These are phyloP conservation scores for Boletus reticulatus DNA, from an alignment of 768 basidiomycete genomes.

Conservation along the genomic window DNA sequence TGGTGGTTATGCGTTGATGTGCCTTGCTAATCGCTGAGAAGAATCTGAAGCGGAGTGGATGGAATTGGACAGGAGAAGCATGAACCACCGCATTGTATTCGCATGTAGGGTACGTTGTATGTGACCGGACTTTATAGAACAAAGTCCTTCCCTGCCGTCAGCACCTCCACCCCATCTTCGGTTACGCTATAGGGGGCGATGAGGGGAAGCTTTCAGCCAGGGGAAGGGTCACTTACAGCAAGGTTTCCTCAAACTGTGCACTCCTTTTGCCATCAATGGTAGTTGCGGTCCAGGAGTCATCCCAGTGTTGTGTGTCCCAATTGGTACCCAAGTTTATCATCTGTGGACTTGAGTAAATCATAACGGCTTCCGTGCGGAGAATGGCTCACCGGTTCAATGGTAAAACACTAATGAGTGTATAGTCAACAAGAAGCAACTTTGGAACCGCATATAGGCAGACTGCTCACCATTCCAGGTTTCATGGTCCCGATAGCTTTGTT, in stretches of 20 bases:
- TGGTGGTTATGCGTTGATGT: slow-evolving; percentile 23
- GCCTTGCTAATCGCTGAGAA: slow-evolving; percentile 21
- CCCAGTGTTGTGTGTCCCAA: slow-evolving; percentile 83
- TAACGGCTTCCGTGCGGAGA: not conserved
- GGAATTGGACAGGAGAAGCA: slow-evolving; percentile 16
- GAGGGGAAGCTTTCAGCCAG: slow-evolving; percentile 12
- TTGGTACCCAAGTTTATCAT: slow-evolving; percentile 90
- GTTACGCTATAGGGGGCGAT: slow-evolving; percentile 62
- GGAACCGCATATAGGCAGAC: not conserved
- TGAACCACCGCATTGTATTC: slow-evolving; percentile 21
- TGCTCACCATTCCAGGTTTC: slow-evolving; percentile 87
- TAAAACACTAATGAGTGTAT: slow-evolving; percentile 50
- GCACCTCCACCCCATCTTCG: slow-evolving; percentile 84
- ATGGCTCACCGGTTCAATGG: slow-evolving; percentile 70
- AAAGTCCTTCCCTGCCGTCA: slow-evolving; percentile 57
- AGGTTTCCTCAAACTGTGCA: slow-evolving; percentile 97
- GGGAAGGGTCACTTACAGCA: slow-evolving; percentile 63
- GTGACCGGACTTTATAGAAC: slow-evolving; percentile 20
- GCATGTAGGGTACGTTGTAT: slow-evolving; percentile 23
- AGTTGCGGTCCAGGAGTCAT: slow-evolving; percentile 95
- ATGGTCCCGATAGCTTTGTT: slow-evolving; percentile 91
- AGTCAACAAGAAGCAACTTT: slow-evolving; percentile 4
- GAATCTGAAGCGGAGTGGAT: slow-evolving; percentile 17
- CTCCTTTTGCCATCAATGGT: slow-evolving; percentile 88
- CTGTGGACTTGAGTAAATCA: slow-evolving; percentile 36